Evolutionary conservation across 805 yeast genomes (phyloP), one percentile per base, ranked within the genome.

Genomic region (Cyberlindnera saturnus): DNA sequence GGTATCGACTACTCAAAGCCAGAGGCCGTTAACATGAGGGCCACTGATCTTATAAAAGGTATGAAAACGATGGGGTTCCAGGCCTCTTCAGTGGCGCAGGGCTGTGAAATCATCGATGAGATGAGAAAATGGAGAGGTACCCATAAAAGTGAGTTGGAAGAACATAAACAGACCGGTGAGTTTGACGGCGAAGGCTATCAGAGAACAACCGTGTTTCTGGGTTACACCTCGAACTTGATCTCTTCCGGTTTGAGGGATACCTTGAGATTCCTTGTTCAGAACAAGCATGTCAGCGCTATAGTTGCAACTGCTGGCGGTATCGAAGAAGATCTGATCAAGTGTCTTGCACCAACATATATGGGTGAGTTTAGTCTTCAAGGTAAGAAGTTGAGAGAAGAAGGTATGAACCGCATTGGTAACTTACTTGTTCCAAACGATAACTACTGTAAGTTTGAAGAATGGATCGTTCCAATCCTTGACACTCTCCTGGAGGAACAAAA

Each of bases 221-320:
- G 99, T 32, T 93, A 84, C 67, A 93, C 99, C 36, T 91, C 98
- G 9, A 93, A 93, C 65, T 76, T 93, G 70, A 93, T 93, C 56
- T 85, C 96, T 34, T 86, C 96, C 5, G 99, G 99, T 36, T 68
- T 90, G 46, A 79, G 99, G 65, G 96, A 90, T 57, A 88, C 96
- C 28, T 69, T 93, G 53, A 76, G 93, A 60, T 91, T 73, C 62
- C 73, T 93, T 55, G 98, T 89, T 29, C 95, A 95, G 65, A 82
- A 95, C 69, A 91, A 89, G 65, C 86, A 85, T 77, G 96, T 93
- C 36, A 84, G 89, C 56, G 98, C 95, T 15, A 79, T 93, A 56
- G 99, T 93, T 39, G 84, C 98, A n/a, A 77, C 91, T 49, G 99
- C 96, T 18, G 99, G 99, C 52, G 99, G 99, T 53, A 81, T 93